Base-by-base conservation (phyloP, 192 early-diverging fungal genomes). In the Glomus cerebriforme region DNA sequence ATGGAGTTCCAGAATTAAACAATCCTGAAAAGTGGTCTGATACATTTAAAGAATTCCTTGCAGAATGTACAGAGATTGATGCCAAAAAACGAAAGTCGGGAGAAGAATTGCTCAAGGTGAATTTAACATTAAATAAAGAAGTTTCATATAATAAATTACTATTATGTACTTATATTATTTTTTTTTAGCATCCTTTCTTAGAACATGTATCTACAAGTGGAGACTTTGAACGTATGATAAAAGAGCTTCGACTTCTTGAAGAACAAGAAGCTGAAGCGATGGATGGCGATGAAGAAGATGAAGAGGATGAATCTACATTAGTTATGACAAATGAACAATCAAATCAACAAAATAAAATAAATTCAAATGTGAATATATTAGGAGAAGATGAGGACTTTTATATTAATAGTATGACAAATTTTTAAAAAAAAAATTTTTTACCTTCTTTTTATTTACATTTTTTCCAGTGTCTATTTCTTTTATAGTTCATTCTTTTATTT, bases 1-100 rank as follows among this genome's bases (percentile, higher is more conserved):
- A 92, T 71, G 96, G 96, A 27, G 91, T 95, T 1, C 96, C 95
- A 27, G 89, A 87, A 60, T 83, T 97, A 54, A 88, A 93, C 81
- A 89, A 92, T 62, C 93, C 93, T 65, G 94, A 94, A 68, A 83
- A 76, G 26, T 84, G 92, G 84, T 90, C 92, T 31, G 86, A 90
- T 1, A 62, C 83, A 27, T 96, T 96, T 82, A 85, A 90, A 45
- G 92, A 93, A 82, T 97, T 97, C 84, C 82, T 96, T 77, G 82
- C 85, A 17, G 84, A 87, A 78, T 87, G 91, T n/a, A 88, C 95
- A 37, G 90, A 90, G 74, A 90, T 92, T 37, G 91, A 93, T 80
- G 87, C 90, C 10, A 87, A 88, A 29, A 88, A 90, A 73, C 86
- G 96, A 64, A 92, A 93, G 6, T 87, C 85, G 65, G 93, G 92